These are phyloP conservation scores for Gentiana straminea DNA, from an alignment of 257 asterid species.

Conservation along the genomic window DNA sequence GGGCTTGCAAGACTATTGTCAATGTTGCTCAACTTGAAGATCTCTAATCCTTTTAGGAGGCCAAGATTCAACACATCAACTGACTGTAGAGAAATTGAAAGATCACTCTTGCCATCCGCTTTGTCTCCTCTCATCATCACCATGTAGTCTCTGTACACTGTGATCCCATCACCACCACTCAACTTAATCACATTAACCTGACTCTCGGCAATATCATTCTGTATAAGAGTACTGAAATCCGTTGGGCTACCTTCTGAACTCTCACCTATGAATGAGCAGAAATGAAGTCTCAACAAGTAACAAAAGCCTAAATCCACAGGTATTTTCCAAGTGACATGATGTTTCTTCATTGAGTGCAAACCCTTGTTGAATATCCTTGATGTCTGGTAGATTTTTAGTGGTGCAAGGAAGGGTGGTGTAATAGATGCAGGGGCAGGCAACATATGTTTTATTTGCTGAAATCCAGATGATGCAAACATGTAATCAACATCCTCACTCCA, in stretches of 20 bases:
- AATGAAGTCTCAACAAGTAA: slow-evolving; percentile 10
- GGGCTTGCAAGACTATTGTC: slow-evolving; percentile 8
- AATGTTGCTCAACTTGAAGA: no score
- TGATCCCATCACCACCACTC: slow-evolving; percentile 8
- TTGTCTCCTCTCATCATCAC: background rate
- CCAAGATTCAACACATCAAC: no score
- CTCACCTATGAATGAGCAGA: background rate
- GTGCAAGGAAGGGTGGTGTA: slow-evolving; percentile 2
- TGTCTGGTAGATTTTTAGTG: background rate
- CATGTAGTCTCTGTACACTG: slow-evolving; percentile 10
- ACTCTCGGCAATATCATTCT: slow-evolving; percentile 6
- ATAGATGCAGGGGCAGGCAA: background rate
- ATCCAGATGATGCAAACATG: slow-evolving; percentile 22
- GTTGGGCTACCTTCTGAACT: background rate
- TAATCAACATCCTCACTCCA: slow-evolving; percentile 26
- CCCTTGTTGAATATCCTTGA: no score
- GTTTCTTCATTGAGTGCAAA: background rate
- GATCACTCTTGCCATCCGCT: no score
- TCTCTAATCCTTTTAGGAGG: no score
- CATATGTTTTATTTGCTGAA: slow-evolving; percentile 7
- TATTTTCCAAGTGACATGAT: slow-evolving; percentile 2
- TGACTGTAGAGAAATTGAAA: no score
- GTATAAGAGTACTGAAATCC: background rate
- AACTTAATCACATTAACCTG: slow-evolving; percentile 2
- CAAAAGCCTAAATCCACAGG: slow-evolving; percentile 6